Conservation (phyloP, 441 rosid genomes). For the Brassica hybrid region DNA sequence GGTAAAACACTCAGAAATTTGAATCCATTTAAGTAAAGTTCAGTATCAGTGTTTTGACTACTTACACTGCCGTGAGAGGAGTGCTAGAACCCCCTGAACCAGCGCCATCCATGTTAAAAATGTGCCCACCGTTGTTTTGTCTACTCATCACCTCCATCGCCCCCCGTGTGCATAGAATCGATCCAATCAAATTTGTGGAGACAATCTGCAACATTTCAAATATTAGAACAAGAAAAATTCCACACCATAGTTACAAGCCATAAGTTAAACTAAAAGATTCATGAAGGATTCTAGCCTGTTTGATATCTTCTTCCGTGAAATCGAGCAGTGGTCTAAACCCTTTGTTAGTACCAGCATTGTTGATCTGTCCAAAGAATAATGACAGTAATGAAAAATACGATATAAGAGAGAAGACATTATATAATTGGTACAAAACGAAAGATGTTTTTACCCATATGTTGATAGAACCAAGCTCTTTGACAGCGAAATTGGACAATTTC, state of each 20-base stretch:
- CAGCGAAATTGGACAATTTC: constrained; percentile 74
- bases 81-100: constrained; percentile 99
- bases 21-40: background rate
- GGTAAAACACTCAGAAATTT: background rate
- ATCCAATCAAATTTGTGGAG: constrained; percentile 88
- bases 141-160: constrained; percentile 75
- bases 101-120: constrained; percentile 96
- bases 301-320: constrained; percentile 83
- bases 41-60: background rate
- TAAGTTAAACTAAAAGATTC: background rate
- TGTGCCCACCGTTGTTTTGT: constrained; percentile 80
- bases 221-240: background rate
- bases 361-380: constrained; percentile 55
- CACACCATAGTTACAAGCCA: background rate
- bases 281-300: constrained; percentile 54
- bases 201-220: constrained; percentile 57
- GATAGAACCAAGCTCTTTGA: constrained; percentile 75
- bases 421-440: background rate
- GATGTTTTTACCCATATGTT: constrained; percentile 79
- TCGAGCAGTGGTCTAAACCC: constrained; percentile 88
- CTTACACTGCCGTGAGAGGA: constrained; percentile 94
- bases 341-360: constrained; percentile 91
- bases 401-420: background rate
- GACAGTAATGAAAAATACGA: constrained; percentile 5
- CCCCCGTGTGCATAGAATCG: constrained; percentile 90